Conservation (phyloP, 2,329 filamentous ascomycete species). For the Geosmithia putterillii region DNA sequence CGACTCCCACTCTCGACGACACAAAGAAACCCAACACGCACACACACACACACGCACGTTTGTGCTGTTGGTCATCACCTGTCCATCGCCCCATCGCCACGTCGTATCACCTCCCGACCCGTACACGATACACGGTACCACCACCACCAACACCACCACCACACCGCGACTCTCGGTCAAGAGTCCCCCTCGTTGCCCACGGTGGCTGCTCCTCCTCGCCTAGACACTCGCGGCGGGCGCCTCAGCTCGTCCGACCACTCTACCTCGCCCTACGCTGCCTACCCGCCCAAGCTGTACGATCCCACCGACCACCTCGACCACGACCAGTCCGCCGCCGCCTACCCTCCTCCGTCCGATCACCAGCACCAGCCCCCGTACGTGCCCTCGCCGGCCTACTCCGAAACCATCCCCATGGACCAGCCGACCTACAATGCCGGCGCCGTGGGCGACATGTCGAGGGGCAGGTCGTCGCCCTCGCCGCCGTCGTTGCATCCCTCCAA, state of each 20-base stretch:
- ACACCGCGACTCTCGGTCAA: conserved; percentile 1
- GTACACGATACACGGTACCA: too few relatives aligned
- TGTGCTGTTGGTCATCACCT: background rate
- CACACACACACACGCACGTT: background rate
- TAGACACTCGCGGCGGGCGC: conserved; percentile 21
- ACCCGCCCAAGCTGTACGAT: conserved; percentile 10
- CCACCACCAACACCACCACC: background rate
- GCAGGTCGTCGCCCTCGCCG: conserved; percentile 15
- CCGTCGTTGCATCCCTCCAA: conserved; percentile 16
- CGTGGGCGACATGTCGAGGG: conserved; percentile 24
- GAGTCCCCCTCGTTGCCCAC: conserved; percentile 6
- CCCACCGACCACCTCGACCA: conserved; percentile 11
- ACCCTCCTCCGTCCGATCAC: conserved; percentile 12
- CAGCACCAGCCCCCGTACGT: conserved; percentile 8
- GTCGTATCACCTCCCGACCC: too few relatives aligned
- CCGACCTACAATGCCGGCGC: conserved; percentile 11
- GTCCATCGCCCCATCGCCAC: background rate
- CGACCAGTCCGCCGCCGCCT: too few relatives aligned
- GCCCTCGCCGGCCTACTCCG: conserved; percentile 10
- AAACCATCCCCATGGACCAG: conserved; percentile 14
- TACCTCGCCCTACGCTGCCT: conserved; percentile 8
- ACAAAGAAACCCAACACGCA: too few relatives aligned
- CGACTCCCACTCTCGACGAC: background rate
- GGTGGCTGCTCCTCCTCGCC: conserved; percentile 25
- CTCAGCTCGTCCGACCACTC: background rate